Percentiles rank a stretch among this genome's conserved stretches.
Evolutionary conservation across 1,139 yeast species (phyloP).

Genomic region (Sporopachydermia cereana): DNA sequence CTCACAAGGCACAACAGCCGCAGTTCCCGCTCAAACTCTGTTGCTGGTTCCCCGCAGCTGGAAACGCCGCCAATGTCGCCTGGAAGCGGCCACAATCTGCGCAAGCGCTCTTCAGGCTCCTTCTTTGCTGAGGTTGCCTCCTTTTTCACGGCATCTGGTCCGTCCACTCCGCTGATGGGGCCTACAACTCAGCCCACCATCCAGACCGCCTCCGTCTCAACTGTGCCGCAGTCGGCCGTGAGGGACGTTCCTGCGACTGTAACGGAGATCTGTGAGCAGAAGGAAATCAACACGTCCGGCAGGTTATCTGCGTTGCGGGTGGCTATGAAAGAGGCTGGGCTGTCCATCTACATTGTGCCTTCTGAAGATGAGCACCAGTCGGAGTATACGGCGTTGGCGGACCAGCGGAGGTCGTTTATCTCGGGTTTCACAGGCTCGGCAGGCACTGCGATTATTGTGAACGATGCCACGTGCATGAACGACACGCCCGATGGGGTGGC

Average conservation of each 20-base stretch:
- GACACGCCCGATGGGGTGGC: slow-evolving; percentile 51
- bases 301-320: slow-evolving; percentile 46
- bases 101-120: slow-evolving; percentile 10
- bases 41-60: slow-evolving; percentile 13
- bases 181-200: background rate
- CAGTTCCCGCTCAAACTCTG: slow-evolving; percentile 11
- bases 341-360: slow-evolving; percentile 64
- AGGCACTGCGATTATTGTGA: slow-evolving; percentile 62
- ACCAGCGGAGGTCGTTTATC: slow-evolving; percentile 63
- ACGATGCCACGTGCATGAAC: slow-evolving; percentile 51
- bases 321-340: slow-evolving; percentile 43
- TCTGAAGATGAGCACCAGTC: slow-evolving; percentile 76
- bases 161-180: slow-evolving; percentile 10
- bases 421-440: slow-evolving; percentile 77
- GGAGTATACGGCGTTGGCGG: slow-evolving; percentile 56
- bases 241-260: background rate
- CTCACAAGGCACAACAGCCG: slow-evolving; percentile 16
- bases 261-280: slow-evolving; percentile 20
- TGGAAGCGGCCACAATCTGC: slow-evolving; percentile 12
- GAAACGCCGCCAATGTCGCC: slow-evolving; percentile 5
- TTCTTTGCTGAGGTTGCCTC: slow-evolving; percentile 7
- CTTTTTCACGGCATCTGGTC: slow-evolving; percentile 9
- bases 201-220: background rate
- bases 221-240: background rate
- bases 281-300: slow-evolving; percentile 43